Evolutionary conservation across 352 stramenopile species (phyloP), one percentile per base, ranked within the genome.

Genomic region (Elongisporangium prolatum): DNA sequence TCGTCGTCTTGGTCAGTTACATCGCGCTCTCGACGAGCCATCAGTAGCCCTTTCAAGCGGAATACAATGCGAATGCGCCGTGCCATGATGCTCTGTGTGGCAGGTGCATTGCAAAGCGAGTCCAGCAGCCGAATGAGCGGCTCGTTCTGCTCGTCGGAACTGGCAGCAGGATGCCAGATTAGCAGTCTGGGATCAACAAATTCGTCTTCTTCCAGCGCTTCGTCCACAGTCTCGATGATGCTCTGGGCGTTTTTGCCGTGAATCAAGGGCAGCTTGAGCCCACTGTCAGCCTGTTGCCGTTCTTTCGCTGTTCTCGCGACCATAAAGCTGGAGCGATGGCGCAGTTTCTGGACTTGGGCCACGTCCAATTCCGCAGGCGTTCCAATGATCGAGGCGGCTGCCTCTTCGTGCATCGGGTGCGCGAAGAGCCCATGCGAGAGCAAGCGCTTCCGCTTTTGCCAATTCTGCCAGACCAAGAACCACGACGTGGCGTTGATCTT

Each of bases 381-480:
- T 1, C 34, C 34, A 44, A 44, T 17, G 18, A 56, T 13, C 22
- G 64, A 67, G 18, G 61, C 52, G 21, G 57, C 60, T 20, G 60
- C 63, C 25, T 57, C 59, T 34, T 59, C 66, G n/a, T 54, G 22
- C 13, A 63, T 69, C 18, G 65, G 59, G 11, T 61, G 61, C 21
- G 67, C 66, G 18, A 82, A 84, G 20, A 81, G 47, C 7, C 57
- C 59, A 53, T 82, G 72, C 4, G 61, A 65, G 6, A 80, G 65
- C 28, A 86, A 24, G 2, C 72, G 69, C 59, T 89, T 89, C 8
- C 82, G 69, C 24, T 80, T 84, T 57, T 93, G 83, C 85, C 85
- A 94, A 60, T 91, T 94, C 22, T 89, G 79, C 85, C 85, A 94
- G n/a, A 73, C 69, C 25, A 91, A 60, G 54, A 89, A 90, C 81